Base-by-base conservation (phyloP, 768 basidiomycete species). In the Imleria badia region DNA sequence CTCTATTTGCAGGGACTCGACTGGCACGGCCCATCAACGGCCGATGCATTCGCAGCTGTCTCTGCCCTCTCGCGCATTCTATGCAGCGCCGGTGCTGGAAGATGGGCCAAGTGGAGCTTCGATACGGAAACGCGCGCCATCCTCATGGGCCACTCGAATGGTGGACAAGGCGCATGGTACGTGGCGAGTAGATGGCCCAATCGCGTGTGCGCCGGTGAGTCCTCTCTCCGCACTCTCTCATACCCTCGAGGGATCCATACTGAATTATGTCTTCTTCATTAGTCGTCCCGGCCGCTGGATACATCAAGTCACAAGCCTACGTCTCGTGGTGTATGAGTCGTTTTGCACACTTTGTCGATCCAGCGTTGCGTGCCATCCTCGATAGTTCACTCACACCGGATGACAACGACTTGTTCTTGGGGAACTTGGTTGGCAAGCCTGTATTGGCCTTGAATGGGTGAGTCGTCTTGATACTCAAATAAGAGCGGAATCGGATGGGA, bases 131-230 rank as follows among this genome's bases (percentile, higher is more conserved):
- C 78, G 3, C 75, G 74, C 29, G 81, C 84, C 9, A 72, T 87
- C n/a, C 64, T 94, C n/a, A 74, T 94, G 33, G 94, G 94, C 0
- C 94, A 97, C 66, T 95, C 93, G 3, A 97, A 97, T 67, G 94
- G 94, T 29, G 94, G 93, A 13, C 94, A 95, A 69, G 94, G 94
- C 0, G 77, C 86, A 3, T 94, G 91, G 89, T 86, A 92, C 67
- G 64, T 89, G 17, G 84, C 88, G 14, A 79, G 85, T 26, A 76
- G 88, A 58, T 89, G 81, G 69, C 93, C 94, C 1, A 92, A 95
- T 66, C 77, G 80, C 50, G 81, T 89, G 12, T 60, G 85, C 10
- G 86, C 80, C 48, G 82, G 86, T 86, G 56, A 46, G 72, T 61
- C 60, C 58, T 56, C 45, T 60, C 22, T 36, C 0, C 14, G 1